Evolutionary conservation across 345 rosid genomes (phyloP), one percentile per base, ranked within the genome.

Genomic region (Heritiera littoralis): DNA sequence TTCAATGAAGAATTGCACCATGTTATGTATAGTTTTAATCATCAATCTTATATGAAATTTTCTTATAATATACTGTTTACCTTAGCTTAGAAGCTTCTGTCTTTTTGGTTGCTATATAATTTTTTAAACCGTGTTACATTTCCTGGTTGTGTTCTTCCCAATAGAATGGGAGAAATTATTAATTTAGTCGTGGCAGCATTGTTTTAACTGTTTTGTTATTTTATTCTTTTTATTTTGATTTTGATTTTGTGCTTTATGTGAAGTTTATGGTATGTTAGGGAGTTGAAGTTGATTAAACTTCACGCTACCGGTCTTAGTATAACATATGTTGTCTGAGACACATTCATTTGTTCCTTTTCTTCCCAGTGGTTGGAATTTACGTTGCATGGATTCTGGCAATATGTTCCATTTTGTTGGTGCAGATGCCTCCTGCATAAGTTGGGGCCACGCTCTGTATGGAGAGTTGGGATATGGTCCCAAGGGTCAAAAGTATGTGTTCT

Each of bases 401-500:
- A 91, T 92, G 98, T 97, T 92, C 84, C 91, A 90, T 84, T 94
- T 96, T 89, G 99, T 96, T 68, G 99, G 99, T 75, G 99, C 99
- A 13, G 97, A 96, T 84, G 79, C 83, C 76, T 96, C 99, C 74
- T 94, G 99, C 95, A 94, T 96, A 73, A 96, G 99, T 78, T 96
- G 98, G 98, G 99, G 99, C 73, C 92, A 87, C 78, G 99, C 97
- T 84, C 92, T 83, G 76, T 86, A 92, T 80, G 99, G 99, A 66
- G 99, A 96, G 80, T 88, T 96, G 64, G 99, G 98, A 84, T 96
- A 96, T 75, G 99, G 99, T 67, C 99, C 99, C 63, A 79, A 63
- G 32, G 97, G 94, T 77, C 98, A 95, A 81, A 95, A 93, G 98
- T 93, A 91, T 20, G 88, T 74, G 18, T 61, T 75, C 8, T 79